Base-by-base conservation (phyloP, 495 filamentous ascomycete species). In the Xylaria scruposa region DNA sequence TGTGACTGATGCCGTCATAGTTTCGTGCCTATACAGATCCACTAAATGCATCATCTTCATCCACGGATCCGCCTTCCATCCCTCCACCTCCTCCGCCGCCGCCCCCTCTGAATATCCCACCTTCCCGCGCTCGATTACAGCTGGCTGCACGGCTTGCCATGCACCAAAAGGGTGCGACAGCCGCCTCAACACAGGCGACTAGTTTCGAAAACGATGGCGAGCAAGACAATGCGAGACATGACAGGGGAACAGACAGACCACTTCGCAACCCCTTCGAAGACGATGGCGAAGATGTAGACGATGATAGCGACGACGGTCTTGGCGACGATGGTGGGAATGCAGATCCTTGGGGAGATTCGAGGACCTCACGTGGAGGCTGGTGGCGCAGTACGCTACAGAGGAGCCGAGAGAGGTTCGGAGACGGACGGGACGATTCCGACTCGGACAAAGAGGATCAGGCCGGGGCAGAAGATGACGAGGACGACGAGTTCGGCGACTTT, bases 111-210 rank as follows among this genome's bases (percentile, higher is more conserved):
- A 94, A 94, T 76, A 88, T 94, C 29, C 91, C 92, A 12, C 94
- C 94, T 3, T 95, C 93, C 3, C 88, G 94, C n/a, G 94, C 94
- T 24, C 90, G 94, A 21, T 87, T 93, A 24, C 94, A 97, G 80
- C 86, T 97, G 21, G 94, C 93, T 38, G 92, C 91, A 38, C 90
- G 93, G 26, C 88, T 97, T 1, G 94, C 94, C 17, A 87, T 92
- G 75, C 93, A 94, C 72, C 91, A 91, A 74, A 90, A 91, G 72
- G 90, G 90, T 75, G 85, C 85, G 12, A 78, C 80, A 13, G 75
- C 79, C 8, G 72, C 79, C 15, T 78, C 81, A 0, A 72, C 81
- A 2, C 81, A 80, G 68, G 77, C 79, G 29, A 76, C 71, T 7
- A 73, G 75, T 36, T 75, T 53, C 10, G 76, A 75, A 4, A 77